phyloP scores from a whole-genome alignment of 139 green algal species.

The Auxenochlorella protothecoides region DNA sequence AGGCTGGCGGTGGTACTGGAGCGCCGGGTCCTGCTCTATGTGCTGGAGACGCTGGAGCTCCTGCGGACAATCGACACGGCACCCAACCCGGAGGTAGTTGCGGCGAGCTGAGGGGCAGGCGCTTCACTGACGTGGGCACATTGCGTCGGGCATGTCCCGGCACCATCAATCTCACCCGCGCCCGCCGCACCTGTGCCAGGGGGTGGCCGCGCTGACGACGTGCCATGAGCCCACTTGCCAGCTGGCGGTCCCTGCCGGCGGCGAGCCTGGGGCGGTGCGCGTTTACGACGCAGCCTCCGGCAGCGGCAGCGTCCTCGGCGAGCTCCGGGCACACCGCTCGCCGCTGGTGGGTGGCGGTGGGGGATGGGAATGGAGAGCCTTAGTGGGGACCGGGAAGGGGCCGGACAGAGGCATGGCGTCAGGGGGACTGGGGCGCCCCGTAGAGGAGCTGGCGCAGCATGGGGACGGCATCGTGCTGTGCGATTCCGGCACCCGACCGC shows the following conservation, averaged over 20 bases:
- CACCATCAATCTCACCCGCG: background rate
- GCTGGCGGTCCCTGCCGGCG: conserved; percentile 52
- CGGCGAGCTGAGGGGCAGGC: background rate
- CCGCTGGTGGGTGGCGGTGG: conserved; percentile 24
- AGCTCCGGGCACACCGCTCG: conserved; percentile 63
- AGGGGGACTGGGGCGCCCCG: too few species aligned
- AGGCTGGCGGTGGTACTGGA: conserved; percentile 62
- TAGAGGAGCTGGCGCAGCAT: too few species aligned
- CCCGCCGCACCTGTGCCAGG: conserved; percentile 10
- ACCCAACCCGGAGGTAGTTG: conserved; percentile 18
- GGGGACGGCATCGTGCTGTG: too few species aligned
- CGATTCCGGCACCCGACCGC: too few species aligned
- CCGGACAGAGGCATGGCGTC: too few species aligned
- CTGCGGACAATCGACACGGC: conserved; percentile 40
- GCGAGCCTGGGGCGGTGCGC: conserved; percentile 23
- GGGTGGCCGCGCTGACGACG: conserved; percentile 43
- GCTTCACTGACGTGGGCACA: too few species aligned
- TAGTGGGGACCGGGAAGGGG: too few species aligned
- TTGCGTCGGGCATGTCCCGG: background rate
- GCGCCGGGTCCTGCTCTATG: conserved; percentile 33
- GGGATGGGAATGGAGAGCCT: background rate
- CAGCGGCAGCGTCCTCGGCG: conserved; percentile 42
- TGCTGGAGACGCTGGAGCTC: conserved; percentile 41
- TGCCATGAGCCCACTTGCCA: conserved; percentile 35
- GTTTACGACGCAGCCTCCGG: conserved; percentile 48